These are phyloP conservation scores for Canavalia ensiformis DNA, from an alignment of 306 rosid species.

Conservation along the genomic window DNA sequence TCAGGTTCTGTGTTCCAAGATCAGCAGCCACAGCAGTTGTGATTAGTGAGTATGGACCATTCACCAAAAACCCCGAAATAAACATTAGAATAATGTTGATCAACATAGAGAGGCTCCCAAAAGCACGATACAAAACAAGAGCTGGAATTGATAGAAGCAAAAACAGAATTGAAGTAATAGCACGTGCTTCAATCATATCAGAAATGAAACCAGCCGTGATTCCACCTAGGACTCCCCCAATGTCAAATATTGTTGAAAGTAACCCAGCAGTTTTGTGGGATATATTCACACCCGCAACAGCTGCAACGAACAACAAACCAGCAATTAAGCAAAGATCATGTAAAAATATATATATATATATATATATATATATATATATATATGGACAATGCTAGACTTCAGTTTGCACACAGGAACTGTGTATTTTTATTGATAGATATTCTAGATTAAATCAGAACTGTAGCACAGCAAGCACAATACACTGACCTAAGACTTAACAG, in stretches of 20 bases:
- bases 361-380: background rate
- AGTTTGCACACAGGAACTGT: background rate
- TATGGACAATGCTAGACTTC: background rate
- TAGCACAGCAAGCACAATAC: background rate
- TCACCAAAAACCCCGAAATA: constrained; percentile 66
- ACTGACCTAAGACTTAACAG: background rate
- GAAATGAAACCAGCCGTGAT: constrained; percentile 85
- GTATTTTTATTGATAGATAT: background rate
- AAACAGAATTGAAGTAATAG: constrained; percentile 77
- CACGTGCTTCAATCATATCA: constrained; percentile 89
- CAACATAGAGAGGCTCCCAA: constrained; percentile 80
- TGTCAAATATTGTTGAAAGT: constrained; percentile 86
- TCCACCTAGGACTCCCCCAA: constrained; percentile 92
- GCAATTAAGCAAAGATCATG: constrained; percentile 10
- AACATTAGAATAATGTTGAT: constrained; percentile 76
- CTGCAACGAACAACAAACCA: constrained; percentile 55
- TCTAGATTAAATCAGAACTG: constrained; percentile 2
- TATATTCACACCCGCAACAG: constrained; percentile 80
- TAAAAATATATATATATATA: background rate
- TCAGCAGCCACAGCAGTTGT: constrained; percentile 95
- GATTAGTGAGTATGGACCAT: constrained; percentile 84
- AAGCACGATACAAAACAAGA: constrained; percentile 72
- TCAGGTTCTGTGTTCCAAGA: constrained; percentile 74
- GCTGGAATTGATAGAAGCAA: constrained; percentile 84
- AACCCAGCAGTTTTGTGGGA: constrained; percentile 90